Base-by-base conservation (phyloP, 305 asterid species). In the Fraxinus dipetala region DNA sequence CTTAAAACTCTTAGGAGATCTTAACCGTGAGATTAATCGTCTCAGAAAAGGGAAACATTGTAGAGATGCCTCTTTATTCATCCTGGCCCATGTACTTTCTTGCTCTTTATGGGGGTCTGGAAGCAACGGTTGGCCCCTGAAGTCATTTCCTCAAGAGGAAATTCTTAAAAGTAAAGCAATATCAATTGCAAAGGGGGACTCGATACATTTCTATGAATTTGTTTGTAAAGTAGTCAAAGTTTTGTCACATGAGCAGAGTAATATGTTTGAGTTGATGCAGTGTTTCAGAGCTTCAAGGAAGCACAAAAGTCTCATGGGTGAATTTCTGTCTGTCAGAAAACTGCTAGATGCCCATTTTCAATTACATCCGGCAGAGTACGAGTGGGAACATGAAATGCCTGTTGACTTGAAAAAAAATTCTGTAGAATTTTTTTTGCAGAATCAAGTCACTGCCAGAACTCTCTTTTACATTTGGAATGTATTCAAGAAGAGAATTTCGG, bases 101-200 rank as follows among this genome's bases (percentile, higher is more conserved):
- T 85, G 84, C 9, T 85, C 92, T 77, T 80, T 93, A 4, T 92
- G 97, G 97, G 74, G 56, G 7, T 73, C 84, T n/a, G 88, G 87
- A 59, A 75, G 83, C 80, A 85, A 70, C 76, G 92, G 93, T 34
- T 91, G 95, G 95, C 92, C 95, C 6, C 18, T 86, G 24, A 85
- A 91, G 87, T 78, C 83, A 8, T 90, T 92, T 82, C 80, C 90
- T 9, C 72, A 22, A 2, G 89, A 88, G 78, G 87, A 77, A 43
- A 86, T 80, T 51, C 89, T 93, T 81, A 30, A 90, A 51, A 45
- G 65, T 18, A 87, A 88, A 81, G 92, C 85, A 0, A 78, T 45
- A 54, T 84, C 88, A 0, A 75, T 81, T 73, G 88, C 95, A 0
- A 7, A 56, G 26, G 22, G 72, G 72, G 91, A 84, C 38, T 83